These are phyloP conservation scores for Trichomonas gallinae DNA, from an alignment of 208 protist species.

Conservation along the genomic window DNA sequence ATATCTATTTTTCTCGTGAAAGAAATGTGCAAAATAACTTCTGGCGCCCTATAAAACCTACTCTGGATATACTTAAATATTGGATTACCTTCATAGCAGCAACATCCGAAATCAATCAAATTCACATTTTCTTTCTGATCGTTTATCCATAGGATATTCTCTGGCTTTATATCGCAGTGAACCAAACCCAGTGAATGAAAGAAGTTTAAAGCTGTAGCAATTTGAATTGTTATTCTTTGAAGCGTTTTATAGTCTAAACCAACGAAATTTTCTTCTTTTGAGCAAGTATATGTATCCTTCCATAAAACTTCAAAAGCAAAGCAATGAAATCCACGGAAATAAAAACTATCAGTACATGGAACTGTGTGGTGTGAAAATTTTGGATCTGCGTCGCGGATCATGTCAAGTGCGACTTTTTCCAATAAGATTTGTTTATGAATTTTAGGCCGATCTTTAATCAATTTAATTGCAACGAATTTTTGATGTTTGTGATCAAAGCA, in stretches of 20 bases:
- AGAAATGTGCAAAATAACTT: slow-evolving; percentile 52
- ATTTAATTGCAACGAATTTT: background rate
- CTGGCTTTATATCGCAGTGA: slow-evolving; percentile 52
- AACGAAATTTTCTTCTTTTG: slow-evolving; percentile 28
- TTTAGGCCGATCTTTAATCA: background rate
- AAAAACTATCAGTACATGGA: slow-evolving; percentile 32
- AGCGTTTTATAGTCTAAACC: slow-evolving; percentile 35
- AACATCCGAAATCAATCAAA: slow-evolving; percentile 50
- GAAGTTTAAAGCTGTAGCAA: slow-evolving; percentile 33
- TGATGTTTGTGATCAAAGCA: background rate
- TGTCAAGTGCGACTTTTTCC: background rate
- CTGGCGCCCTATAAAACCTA: slow-evolving; percentile 70
- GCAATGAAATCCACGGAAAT: slow-evolving; percentile 37
- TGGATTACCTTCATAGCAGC: slow-evolving; percentile 53
- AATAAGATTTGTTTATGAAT: background rate
- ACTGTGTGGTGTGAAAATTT: slow-evolving; percentile 23
- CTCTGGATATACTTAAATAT: slow-evolving; percentile 76
- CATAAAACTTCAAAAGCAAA: slow-evolving; percentile 43
- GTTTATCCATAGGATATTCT: slow-evolving; percentile 43
- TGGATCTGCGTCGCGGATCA: background rate
- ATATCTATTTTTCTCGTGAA: slow-evolving; percentile 48
- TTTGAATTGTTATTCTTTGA: slow-evolving; percentile 33
- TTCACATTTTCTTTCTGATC: slow-evolving; percentile 24
- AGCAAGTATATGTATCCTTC: slow-evolving; percentile 39
- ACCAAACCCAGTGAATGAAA: slow-evolving; percentile 28